Evolutionary conservation across 148 eudicot species (phyloP).

Genomic region (Rhododendron williamsianum): DNA sequence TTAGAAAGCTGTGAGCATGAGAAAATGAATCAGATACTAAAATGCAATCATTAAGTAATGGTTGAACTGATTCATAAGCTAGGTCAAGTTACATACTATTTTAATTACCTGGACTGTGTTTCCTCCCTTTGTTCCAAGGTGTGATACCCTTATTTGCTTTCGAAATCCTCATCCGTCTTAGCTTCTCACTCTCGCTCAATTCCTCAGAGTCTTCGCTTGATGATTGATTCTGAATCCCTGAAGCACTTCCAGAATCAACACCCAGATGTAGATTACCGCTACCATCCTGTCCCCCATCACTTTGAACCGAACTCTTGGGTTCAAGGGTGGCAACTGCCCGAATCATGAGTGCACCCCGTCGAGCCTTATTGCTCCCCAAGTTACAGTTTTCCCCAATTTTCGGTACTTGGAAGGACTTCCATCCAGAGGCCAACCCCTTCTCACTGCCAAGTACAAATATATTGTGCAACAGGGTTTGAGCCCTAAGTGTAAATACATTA

Average conservation of each 20-base stretch:
- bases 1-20: neutral
- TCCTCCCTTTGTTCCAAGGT: constrained; percentile 95
- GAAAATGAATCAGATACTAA: neutral
- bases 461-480: constrained; percentile 30
- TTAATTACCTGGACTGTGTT: constrained; percentile 76
- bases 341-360: constrained; percentile 30
- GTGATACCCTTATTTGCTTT: constrained; percentile 84
- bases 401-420: constrained; percentile 33
- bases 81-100: neutral
- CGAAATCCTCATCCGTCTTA: constrained; percentile 87
- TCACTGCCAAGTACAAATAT: constrained; percentile 32
- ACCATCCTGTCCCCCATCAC: constrained; percentile 20
- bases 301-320: constrained; percentile 25
- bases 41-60: neutral
- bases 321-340: constrained; percentile 76
- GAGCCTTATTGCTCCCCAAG: constrained; percentile 21
- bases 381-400: constrained; percentile 20
- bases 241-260: constrained; percentile 19
- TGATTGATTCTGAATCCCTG: constrained; percentile 19
- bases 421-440: constrained; percentile 37
- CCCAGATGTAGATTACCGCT: constrained; percentile 16
- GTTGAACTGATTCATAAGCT: neutral
- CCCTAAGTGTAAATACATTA: constrained; percentile 26
- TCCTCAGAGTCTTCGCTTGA: constrained; percentile 43
- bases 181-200: constrained; percentile 58